phyloP scores from a whole-genome alignment of 2,329 filamentous ascomycete species.

The Scytalidium lignicola region DNA sequence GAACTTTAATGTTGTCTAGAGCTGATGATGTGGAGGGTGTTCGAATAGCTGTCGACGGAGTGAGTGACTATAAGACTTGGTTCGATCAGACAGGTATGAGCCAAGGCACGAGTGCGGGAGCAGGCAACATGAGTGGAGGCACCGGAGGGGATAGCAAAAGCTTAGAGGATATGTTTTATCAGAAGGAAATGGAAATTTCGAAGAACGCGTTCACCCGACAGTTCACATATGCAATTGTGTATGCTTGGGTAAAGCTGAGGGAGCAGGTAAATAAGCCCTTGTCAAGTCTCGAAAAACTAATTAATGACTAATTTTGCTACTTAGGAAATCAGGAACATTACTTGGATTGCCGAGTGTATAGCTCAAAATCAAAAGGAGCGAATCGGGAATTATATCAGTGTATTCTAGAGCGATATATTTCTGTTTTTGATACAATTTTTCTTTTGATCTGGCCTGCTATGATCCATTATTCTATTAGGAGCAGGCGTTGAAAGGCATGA shows the following conservation, averaged over 20 bases:
- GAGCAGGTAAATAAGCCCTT: constrained; percentile 73
- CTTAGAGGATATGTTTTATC: constrained; percentile 95
- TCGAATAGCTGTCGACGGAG: constrained; percentile 84
- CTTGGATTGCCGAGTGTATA: constrained; percentile 99
- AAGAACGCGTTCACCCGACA: constrained; percentile 94
- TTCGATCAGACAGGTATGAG: constrained; percentile 87
- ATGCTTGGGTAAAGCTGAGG: constrained; percentile 94
- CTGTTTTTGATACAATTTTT: constrained; percentile 12
- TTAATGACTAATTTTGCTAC: constrained; percentile 25
- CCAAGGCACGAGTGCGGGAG: constrained; percentile 63
- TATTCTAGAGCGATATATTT: constrained; percentile 62
- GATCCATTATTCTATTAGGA: constrained; percentile 16
- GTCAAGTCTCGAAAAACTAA: constrained; percentile 2
- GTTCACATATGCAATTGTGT: constrained; percentile 92
- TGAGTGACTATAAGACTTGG: constrained; percentile 90
- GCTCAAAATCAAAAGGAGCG: constrained; percentile 99
- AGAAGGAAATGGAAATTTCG: constrained; percentile 98
- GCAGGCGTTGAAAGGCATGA: constrained; percentile 23
- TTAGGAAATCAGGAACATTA: constrained; percentile 98
- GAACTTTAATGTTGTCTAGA: constrained; percentile 87
- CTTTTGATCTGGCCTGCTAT: constrained; percentile 6
- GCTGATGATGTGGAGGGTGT: constrained; percentile 96
- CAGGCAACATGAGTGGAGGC: constrained; percentile 81
- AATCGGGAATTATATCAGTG: constrained; percentile 98
- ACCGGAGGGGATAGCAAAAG: constrained; percentile 79